These are phyloP conservation scores for Trichoderma sp. DNA, from an alignment of 2,329 filamentous ascomycete species.

Conservation along the genomic window DNA sequence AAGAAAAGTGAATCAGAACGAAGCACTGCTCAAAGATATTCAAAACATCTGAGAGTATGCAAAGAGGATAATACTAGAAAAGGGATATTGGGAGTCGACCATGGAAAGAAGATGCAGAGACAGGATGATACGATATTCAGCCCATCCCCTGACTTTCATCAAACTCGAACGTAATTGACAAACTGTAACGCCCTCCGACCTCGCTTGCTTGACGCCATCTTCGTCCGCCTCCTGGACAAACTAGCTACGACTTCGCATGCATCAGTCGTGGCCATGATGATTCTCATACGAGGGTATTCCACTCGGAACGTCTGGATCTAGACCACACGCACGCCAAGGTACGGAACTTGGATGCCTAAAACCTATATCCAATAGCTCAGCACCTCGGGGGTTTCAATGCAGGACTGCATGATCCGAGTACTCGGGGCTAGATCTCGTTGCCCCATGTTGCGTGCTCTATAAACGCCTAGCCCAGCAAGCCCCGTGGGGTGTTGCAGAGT, in stretches of 20 bases:
- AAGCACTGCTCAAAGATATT: neutral
- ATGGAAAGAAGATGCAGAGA: neutral
- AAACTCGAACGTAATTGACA: neutral
- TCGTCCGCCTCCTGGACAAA: neutral
- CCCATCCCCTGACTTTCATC: neutral
- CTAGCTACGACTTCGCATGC: neutral
- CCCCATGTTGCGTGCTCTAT: neutral
- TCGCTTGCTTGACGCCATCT: neutral
- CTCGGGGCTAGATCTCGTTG: slow-evolving; percentile 2
- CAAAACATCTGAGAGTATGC: neutral
- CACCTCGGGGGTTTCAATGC: neutral
- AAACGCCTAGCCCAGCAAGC: neutral
- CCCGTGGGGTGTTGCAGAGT: neutral
- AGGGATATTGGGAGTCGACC: neutral
- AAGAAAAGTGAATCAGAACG: no score
- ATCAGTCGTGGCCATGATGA: neutral
- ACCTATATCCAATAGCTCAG: slow-evolving; percentile 3
- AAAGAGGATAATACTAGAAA: neutral
- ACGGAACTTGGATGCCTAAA: slow-evolving; percentile 17
- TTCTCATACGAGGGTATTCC: neutral
- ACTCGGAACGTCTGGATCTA: neutral
- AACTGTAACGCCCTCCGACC: neutral
- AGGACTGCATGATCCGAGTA: slow-evolving; percentile 1
- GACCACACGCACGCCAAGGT: neutral
- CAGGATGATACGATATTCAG: neutral